Base-by-base conservation (phyloP, 306 rosid species). In the Pachyrhizus erosus region DNA sequence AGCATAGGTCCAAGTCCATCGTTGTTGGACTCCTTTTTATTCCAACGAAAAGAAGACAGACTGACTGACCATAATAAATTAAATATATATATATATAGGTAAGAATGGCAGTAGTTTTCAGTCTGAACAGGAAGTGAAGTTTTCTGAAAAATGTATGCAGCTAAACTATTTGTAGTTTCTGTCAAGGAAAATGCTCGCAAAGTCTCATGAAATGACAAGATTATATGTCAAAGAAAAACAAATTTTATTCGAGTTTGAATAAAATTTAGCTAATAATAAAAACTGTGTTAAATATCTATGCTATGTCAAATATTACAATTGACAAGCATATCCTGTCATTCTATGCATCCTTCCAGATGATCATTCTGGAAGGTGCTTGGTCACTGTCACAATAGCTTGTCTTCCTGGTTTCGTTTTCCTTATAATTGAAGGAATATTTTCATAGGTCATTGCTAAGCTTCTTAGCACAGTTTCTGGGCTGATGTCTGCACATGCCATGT, bases 341-440 rank as follows among this genome's bases (percentile, higher is more conserved):
- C 81, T 77, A 86, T 64, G 73, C 83, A 65, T 43, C 86, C 73
- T 70, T 79, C 85, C 7, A 87, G 48, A 13, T 4, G 26, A 23
- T 76, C 11, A 40, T 49, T 75, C 17, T 24, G 0, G 52, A 75
- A 51, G 85, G 48, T 33, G 74, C 46, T 77, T 37, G 77, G 77
- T 48, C 34, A 64, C 51, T 75, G 75, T 65, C 86, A 61, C 43
- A 21, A 21, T 26, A 34, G 57, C 40, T 49, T 64, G 26, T 12
- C 45, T 77, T 87, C 27, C 72, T 70, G 45, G 20, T 66, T 83
- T 66, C 80, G 87, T 87, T 82, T 86, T 91, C 84, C 92, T 87
- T 65, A 88, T 80, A 61, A 90, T 91, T 27, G 93, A 90, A 82
- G 93, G 93, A 75, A 72, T 78, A 58, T 88, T 87, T 45, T 82